Percentiles rank a stretch among this genome's conserved stretches.
These are phyloP conservation scores for Geopyxis carbonaria DNA, from an alignment of 495 filamentous ascomycete species.

Conservation along the genomic window DNA sequence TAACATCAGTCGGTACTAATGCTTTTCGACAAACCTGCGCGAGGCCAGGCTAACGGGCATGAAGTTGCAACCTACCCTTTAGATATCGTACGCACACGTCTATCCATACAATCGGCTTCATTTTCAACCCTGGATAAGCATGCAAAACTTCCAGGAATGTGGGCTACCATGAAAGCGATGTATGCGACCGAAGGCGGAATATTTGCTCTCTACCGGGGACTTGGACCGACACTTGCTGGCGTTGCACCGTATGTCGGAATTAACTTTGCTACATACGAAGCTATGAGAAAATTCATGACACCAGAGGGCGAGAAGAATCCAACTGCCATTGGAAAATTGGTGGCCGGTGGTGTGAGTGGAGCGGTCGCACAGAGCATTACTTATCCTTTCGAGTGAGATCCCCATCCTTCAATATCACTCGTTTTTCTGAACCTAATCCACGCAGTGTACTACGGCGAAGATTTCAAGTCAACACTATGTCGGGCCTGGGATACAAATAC, in stretches of 20 bases:
- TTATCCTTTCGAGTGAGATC: conserved; percentile 76
- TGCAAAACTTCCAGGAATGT: conserved; percentile 79
- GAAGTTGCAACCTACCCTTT: conserved; percentile 53
- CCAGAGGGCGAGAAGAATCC: conserved; percentile 79
- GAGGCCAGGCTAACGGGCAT: background rate
- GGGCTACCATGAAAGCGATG: conserved; percentile 61
- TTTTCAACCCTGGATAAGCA: conserved; percentile 54
- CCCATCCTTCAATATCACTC: background rate
- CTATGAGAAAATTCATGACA: conserved; percentile 65
- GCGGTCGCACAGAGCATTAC: conserved; percentile 94
- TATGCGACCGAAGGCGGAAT: conserved; percentile 82
- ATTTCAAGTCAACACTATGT: conserved; percentile 99
- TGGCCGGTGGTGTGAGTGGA: conserved; percentile 82
- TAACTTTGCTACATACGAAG: conserved; percentile 97
- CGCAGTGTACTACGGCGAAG: conserved; percentile 74
- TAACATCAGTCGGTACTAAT: conserved; percentile 73
- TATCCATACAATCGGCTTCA: conserved; percentile 91
- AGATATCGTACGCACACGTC: conserved; percentile 85
- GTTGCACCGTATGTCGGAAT: conserved; percentile 90
- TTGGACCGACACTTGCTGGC: conserved; percentile 81
- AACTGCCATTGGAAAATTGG: conserved; percentile 57
- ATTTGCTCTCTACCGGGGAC: conserved; percentile 71
- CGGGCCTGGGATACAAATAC: conserved; percentile 94
- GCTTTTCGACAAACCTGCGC: conserved; percentile 9
- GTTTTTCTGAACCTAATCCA: background rate